Conservation (phyloP, 352 stramenopile species). For the Phytophthora idaei region DNA sequence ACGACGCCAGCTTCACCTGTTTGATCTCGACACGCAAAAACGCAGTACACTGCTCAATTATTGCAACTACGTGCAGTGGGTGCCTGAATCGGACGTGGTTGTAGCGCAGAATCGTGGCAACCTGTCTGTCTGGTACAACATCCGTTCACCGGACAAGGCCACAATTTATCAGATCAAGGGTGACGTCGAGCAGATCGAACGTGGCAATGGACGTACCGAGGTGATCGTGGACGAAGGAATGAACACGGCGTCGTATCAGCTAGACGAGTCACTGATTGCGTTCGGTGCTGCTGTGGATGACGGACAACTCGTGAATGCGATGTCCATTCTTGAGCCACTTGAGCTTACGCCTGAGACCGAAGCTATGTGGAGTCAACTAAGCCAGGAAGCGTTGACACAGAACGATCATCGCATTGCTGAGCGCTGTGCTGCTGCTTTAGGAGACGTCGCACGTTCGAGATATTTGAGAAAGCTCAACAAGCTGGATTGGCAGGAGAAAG, state of each 20-base stretch:
- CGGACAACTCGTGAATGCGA: conserved; percentile 87
- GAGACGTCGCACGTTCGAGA: conserved; percentile 87
- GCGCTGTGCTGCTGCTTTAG: conserved; percentile 90
- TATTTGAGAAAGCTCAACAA: conserved; percentile 94
- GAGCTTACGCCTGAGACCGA: conserved; percentile 92
- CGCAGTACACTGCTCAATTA: conserved; percentile 92
- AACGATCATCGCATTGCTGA: conserved; percentile 92
- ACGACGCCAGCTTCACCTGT: conserved; percentile 90
- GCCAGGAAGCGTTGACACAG: conserved; percentile 79
- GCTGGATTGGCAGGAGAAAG: conserved; percentile 78
- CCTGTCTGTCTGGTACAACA: conserved; percentile 97
- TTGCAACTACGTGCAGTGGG: conserved; percentile 97
- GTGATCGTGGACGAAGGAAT: conserved; percentile 96
- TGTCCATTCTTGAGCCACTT: conserved; percentile 93
- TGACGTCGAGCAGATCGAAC: conserved; percentile 95
- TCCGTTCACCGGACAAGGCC: conserved; percentile 92
- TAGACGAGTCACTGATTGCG: conserved; percentile 94
- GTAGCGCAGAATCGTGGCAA: conserved; percentile 93
- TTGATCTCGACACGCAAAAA: conserved; percentile 89
- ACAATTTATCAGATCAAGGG: conserved; percentile 96
- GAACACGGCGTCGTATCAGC: conserved; percentile 92
- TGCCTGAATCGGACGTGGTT: conserved; percentile 95
- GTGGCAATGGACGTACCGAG: conserved; percentile 91
- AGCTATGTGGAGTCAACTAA: conserved; percentile 94
- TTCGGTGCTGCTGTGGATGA: conserved; percentile 96